Evolutionary conservation across 805 yeast genomes (phyloP).

Genomic region (Teunomyces atbi): DNA sequence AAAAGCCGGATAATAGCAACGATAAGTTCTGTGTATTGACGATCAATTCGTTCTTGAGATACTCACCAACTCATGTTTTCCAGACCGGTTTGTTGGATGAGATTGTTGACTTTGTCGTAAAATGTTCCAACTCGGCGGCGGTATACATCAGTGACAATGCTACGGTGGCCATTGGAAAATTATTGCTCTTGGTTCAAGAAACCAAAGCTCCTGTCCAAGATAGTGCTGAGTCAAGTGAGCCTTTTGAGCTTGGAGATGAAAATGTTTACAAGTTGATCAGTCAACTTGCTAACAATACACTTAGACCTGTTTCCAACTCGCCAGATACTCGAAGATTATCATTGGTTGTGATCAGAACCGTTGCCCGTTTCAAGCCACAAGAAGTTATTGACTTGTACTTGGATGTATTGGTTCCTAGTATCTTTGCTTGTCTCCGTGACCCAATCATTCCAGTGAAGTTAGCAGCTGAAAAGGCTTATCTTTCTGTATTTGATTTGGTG

Average conservation of each 20-base stretch:
- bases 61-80: slow-evolving; percentile 67
- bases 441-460: slow-evolving; percentile 86
- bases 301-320: slow-evolving; percentile 60
- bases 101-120: slow-evolving; percentile 48
- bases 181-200: slow-evolving; percentile 54
- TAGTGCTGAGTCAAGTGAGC: slow-evolving; percentile 8
- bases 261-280: slow-evolving; percentile 42
- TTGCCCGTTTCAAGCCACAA: slow-evolving; percentile 60
- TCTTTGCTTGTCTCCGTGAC: slow-evolving; percentile 83
- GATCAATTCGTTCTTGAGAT: slow-evolving; percentile 75
- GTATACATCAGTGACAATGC: slow-evolving; percentile 72
- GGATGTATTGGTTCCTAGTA: slow-evolving; percentile 62
- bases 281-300: slow-evolving; percentile 48
- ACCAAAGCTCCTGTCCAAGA: slow-evolving; percentile 22
- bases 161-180: slow-evolving; percentile 77
- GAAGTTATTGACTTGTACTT: slow-evolving; percentile 50
- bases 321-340: slow-evolving; percentile 78
- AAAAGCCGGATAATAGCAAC: slow-evolving; percentile 38
- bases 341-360: slow-evolving; percentile 71
- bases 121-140: slow-evolving; percentile 40
- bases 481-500: slow-evolving; percentile 68
- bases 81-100: slow-evolving; percentile 49
- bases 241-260: slow-evolving; percentile 43
- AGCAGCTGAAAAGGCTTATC: slow-evolving; percentile 89
- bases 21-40: slow-evolving; percentile 65